Percentiles rank a stretch among this genome's conserved stretches.
Conservation (phyloP, 2,329 filamentous ascomycete species). For the Exophiala alcalophila region DNA sequence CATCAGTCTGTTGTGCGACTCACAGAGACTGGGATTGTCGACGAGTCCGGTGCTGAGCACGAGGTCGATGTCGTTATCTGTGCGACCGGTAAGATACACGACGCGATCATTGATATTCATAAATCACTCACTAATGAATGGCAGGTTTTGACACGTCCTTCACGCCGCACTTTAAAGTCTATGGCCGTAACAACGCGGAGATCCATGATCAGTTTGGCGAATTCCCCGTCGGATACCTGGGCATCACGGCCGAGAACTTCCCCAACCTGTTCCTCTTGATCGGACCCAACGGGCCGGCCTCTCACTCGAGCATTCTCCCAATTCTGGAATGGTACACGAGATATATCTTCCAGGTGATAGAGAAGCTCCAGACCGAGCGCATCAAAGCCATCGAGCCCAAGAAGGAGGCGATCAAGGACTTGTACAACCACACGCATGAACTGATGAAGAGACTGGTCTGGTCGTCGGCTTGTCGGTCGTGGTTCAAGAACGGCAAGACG, state of each 20-base stretch:
- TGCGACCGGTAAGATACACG: too few species aligned
- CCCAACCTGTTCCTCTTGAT: conserved; percentile 35
- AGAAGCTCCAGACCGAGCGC: conserved; percentile 31
- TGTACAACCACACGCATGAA: conserved; percentile 42
- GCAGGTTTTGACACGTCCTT: conserved; percentile 40
- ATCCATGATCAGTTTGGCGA: conserved; percentile 31
- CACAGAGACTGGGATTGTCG: conserved; percentile 40
- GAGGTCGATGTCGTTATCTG: conserved; percentile 38
- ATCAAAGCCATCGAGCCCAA: conserved; percentile 26
- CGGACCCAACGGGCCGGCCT: conserved; percentile 32
- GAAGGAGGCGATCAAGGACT: conserved; percentile 34
- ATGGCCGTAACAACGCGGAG: conserved; percentile 31
- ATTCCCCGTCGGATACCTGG: conserved; percentile 21
- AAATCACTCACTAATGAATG: too few species aligned
- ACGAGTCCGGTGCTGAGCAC: conserved; percentile 38
- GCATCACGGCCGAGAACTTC: conserved; percentile 27
- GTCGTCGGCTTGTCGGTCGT: conserved; percentile 18
- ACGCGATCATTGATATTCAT: too few species aligned
- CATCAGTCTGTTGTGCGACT: conserved; percentile 41
- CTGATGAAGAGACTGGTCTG: conserved; percentile 37
- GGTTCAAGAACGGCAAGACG: conserved; percentile 27
- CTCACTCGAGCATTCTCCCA: conserved; percentile 32
- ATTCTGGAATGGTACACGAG: conserved; percentile 30
- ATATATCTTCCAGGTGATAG: conserved; percentile 31
- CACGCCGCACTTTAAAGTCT: conserved; percentile 37